These are phyloP conservation scores for Melanopsichium pennsylvanicum DNA, from an alignment of 1,284 basidiomycete species.

Conservation along the genomic window DNA sequence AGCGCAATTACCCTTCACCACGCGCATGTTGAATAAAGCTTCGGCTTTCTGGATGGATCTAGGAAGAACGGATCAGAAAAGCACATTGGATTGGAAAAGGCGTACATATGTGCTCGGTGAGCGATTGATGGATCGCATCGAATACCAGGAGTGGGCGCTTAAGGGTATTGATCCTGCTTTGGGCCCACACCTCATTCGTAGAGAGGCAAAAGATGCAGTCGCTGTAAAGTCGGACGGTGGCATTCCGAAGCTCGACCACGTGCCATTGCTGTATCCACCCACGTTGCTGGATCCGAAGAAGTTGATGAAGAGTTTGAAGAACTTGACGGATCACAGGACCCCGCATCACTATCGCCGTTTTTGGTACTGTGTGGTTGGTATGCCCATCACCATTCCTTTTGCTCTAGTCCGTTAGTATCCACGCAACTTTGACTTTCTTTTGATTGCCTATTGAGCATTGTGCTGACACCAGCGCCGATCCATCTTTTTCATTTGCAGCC, in stretches of 20 bases:
- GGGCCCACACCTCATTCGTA: slow-evolving; percentile 39
- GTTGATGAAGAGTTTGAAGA: slow-evolving; percentile 46
- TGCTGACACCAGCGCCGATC: neutral
- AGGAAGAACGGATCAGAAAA: slow-evolving; percentile 51
- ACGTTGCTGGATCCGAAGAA: slow-evolving; percentile 29
- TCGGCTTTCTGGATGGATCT: slow-evolving; percentile 60
- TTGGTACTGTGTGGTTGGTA: slow-evolving; percentile 54
- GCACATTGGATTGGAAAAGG: slow-evolving; percentile 59
- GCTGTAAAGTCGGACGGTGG: neutral
- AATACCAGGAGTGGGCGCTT: slow-evolving; percentile 64
- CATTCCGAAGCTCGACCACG: slow-evolving; percentile 29
- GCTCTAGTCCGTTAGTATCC: slow-evolving; percentile 54
- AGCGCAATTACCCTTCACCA: slow-evolving; percentile 33
- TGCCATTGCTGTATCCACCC: slow-evolving; percentile 58
- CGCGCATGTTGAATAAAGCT: slow-evolving; percentile 48
- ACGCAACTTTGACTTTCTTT: too few relatives aligned
- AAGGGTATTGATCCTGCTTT: slow-evolving; percentile 61
- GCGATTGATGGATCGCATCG: slow-evolving; percentile 62
- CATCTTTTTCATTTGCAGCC: slow-evolving; percentile 16
- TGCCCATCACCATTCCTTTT: slow-evolving; percentile 61
- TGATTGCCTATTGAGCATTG: too few relatives aligned
- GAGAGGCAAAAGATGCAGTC: slow-evolving; percentile 8
- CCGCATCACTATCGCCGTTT: slow-evolving; percentile 57
- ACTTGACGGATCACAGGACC: slow-evolving; percentile 42
- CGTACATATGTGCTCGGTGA: slow-evolving; percentile 58